Evolutionary conservation across 768 basidiomycete genomes (phyloP), one percentile per base, ranked within the genome.

Genomic region (Mycena haematopus): DNA sequence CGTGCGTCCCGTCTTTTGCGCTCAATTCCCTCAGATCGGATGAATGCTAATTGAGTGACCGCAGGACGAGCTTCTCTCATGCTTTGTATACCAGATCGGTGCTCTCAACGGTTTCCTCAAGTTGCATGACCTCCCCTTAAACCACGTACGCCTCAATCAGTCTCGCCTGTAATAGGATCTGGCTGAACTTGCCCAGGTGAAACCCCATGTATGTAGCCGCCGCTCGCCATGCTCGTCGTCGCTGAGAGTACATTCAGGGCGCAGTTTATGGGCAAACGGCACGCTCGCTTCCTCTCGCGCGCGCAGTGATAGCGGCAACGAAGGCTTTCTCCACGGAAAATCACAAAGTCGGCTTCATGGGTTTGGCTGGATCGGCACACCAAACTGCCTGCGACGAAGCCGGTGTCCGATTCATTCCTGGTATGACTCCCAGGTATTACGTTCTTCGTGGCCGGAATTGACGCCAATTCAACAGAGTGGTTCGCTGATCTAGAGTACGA

Each of bases 11-110:
- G 22, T 6, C 21, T 22, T 22, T 21, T 8, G 44, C 14, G 15
- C 52, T 21, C 6, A 9, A 9, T 31, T 31, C 27, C 11, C 42
- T 24, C 36, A 25, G 22, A 21, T 5, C n/a, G 36, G 38, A 19
- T n/a, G n/a, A n/a, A n/a, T 35, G 27, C 47, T 31, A 2, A 44
- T 22, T 3, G 19, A 27, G 29, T 40, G 6, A 29, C 0, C 3
- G 36, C 53, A 88, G 84, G 82, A 84, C 2, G 86, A 87, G 62
- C 79, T 89, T 35, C 75, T 74, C 8, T 77, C 82, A 25, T 85
- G 84, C 69, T 84, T 89, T 62, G 77, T 85, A 6, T 89, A 88
- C 68, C 89, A 90, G 76, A 82, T 88, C 31, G 88, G 87, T n/a
- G 86, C 88, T 0, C 73, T 90, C 8, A 74, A 71, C 5, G 87